Percentiles rank a stretch among this genome's conserved stretches.
Evolutionary conservation across 345 rosid species (phyloP).

Genomic region (Dovyalis caffra): DNA sequence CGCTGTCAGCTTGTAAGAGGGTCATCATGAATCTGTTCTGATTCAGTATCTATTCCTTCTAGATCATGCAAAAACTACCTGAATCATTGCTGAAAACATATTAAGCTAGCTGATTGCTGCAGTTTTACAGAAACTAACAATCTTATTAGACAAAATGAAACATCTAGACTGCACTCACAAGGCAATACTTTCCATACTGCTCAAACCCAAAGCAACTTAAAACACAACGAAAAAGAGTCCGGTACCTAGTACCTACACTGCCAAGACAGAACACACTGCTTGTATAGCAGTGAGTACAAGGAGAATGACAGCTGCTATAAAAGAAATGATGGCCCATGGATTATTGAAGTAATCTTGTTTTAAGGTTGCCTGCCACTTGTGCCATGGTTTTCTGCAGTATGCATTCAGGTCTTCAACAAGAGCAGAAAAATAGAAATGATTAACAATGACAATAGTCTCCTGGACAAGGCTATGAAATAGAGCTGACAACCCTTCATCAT

Average conservation of each 20-base stretch:
- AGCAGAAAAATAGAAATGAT: neutral
- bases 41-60: too few relatives aligned
- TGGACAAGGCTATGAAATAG: conserved; percentile 11
- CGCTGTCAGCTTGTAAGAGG: too few relatives aligned
- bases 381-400: conserved; percentile 1
- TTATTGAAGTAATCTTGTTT: conserved; percentile 19
- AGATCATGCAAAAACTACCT: too few relatives aligned
- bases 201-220: too few relatives aligned
- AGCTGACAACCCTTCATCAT: conserved; percentile 1
- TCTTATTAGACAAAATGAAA: too few relatives aligned
- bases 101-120: too few relatives aligned
- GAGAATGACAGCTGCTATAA: conserved; percentile 13
- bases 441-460: neutral
- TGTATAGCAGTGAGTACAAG: conserved; percentile 19
- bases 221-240: too few relatives aligned
- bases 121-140: too few relatives aligned
- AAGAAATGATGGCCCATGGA: conserved; percentile 28
- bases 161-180: too few relatives aligned
- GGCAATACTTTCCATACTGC: too few relatives aligned
- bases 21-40: too few relatives aligned
- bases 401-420: conserved; percentile 2
- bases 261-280: neutral
- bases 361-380: conserved; percentile 22
- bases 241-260: neutral
- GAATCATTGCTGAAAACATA: too few relatives aligned